Conservation (phyloP, 768 basidiomycete species). For the Mycena venus region DNA sequence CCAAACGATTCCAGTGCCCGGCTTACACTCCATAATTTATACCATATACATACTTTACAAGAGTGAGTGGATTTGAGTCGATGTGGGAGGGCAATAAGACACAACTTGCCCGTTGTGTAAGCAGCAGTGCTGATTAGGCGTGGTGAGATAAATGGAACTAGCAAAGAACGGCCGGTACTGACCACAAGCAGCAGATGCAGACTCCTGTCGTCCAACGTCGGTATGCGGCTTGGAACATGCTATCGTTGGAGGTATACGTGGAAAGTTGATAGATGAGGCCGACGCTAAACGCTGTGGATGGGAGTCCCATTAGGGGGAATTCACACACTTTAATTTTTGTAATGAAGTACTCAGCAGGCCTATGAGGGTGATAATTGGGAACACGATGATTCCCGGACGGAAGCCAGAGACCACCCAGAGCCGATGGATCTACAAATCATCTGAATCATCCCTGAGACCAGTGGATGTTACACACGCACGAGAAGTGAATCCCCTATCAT, state of each 20-base stretch:
- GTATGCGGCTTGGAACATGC: neutral
- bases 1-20: neutral
- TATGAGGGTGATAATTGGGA: neutral
- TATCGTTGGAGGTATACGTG: neutral
- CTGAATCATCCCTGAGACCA: neutral
- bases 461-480: neutral
- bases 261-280: constrained; percentile 10
- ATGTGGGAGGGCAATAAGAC: neutral
- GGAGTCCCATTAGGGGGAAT: neutral
- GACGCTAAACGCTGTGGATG: neutral
- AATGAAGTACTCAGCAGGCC: neutral
- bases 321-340: too few species aligned
- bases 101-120: neutral
- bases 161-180: neutral
- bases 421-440: neutral
- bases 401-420: constrained; percentile 1
- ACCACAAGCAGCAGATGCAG: constrained; percentile 4
- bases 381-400: neutral
- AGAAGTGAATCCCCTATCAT: neutral
- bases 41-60: constrained; percentile 10
- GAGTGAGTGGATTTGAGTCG: neutral
- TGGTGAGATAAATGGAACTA: neutral
- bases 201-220: constrained; percentile 1
- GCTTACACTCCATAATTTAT: constrained; percentile 11
- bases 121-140: neutral